Evolutionary conservation across 768 basidiomycete species (phyloP).

Genomic region (Boletus barrowsii): DNA sequence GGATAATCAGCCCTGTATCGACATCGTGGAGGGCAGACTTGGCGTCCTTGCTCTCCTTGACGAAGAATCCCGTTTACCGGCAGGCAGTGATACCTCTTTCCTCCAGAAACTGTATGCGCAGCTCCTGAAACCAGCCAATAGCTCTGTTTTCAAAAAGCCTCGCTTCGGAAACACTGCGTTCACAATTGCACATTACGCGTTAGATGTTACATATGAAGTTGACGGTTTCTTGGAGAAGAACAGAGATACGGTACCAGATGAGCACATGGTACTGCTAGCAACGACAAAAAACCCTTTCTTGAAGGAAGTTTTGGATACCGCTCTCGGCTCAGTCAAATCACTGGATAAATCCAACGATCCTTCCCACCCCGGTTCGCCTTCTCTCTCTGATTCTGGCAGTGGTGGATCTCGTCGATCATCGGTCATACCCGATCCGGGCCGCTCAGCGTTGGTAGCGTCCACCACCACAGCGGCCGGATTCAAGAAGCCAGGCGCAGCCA

Average conservation of each 20-base stretch:
- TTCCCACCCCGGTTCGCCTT: constrained; percentile 70
- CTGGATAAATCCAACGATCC: constrained; percentile 47
- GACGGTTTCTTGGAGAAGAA: constrained; percentile 99
- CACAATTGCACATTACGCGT: constrained; percentile 96
- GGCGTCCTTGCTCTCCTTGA: constrained; percentile 93
- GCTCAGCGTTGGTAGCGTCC: constrained; percentile 64
- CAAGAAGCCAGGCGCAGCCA: constrained; percentile 65
- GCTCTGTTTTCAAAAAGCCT: constrained; percentile 93
- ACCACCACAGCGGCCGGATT: constrained; percentile 36
- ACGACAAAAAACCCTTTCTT: constrained; percentile 89
- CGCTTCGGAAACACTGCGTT: constrained; percentile 98
- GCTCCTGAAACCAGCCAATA: constrained; percentile 80
- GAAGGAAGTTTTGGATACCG: constrained; percentile 90
- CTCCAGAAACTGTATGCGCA: constrained; percentile 89
- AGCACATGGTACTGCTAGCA: constrained; percentile 88
- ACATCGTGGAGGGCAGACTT: constrained; percentile 96
- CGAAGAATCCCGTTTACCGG: constrained; percentile 94
- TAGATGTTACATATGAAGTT: constrained; percentile 97
- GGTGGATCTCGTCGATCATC: constrained; percentile 77
- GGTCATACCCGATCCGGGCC: constrained; percentile 84
- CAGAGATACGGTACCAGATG: constrained; percentile 96
- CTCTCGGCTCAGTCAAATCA: constrained; percentile 68
- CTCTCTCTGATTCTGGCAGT: constrained; percentile 74
- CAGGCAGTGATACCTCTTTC: constrained; percentile 91
- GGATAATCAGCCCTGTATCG: constrained; percentile 98